Percentiles rank a stretch among this genome's conserved stretches.
These are phyloP conservation scores for Cucurbita pepo DNA, from an alignment of 306 rosid genomes.

Conservation along the genomic window DNA sequence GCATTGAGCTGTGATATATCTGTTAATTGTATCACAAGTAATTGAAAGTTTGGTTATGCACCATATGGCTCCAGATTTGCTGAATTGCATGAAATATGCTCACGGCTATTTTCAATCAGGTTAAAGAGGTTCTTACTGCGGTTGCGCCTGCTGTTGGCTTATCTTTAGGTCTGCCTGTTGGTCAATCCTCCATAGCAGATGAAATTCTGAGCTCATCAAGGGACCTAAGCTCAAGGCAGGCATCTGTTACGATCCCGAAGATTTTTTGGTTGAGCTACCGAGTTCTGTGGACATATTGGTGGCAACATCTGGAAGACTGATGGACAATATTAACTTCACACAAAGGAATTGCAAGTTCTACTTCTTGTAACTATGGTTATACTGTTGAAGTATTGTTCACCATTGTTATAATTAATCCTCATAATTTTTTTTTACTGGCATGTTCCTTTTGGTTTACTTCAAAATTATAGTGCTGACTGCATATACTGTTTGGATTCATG, in stretches of 20 bases:
- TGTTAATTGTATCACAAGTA: neutral
- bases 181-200: slow-evolving; percentile 64
- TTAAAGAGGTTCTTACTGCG: slow-evolving; percentile 48
- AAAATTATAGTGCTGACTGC: neutral
- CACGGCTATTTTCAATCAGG: slow-evolving; percentile 14
- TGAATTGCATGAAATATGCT: neutral
- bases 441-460: neutral
- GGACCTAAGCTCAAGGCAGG: slow-evolving; percentile 44
- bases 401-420: neutral
- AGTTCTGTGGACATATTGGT: slow-evolving; percentile 80
- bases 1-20: neutral
- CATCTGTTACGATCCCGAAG: slow-evolving; percentile 41
- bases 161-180: slow-evolving; percentile 76
- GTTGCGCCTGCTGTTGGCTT: slow-evolving; percentile 67
- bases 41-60: too few relatives aligned
- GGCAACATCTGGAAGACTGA: slow-evolving; percentile 86
- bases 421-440: neutral
- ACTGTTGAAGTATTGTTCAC: neutral
- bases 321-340: slow-evolving; percentile 69
- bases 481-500: slow-evolving; percentile 4
- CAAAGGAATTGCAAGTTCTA: slow-evolving; percentile 67
- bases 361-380: neutral
- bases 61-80: too few relatives aligned
- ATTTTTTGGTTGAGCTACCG: slow-evolving; percentile 13
- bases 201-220: slow-evolving; percentile 50